Evolutionary conservation across 2,329 filamentous ascomycete genomes (phyloP).

Genomic region (Colletotrichum plurivorum): DNA sequence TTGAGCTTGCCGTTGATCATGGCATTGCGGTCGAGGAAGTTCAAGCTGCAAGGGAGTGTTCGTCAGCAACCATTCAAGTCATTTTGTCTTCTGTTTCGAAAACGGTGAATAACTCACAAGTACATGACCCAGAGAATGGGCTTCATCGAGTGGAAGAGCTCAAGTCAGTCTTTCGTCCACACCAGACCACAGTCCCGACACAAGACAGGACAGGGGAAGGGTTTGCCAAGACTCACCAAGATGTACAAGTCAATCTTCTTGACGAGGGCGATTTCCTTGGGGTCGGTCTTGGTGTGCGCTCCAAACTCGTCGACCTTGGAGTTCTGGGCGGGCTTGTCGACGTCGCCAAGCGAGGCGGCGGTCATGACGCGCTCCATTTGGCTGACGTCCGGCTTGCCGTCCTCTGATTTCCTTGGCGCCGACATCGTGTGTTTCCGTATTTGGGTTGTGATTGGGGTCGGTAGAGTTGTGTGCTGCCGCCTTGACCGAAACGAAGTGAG

Average conservation of each 20-base stretch:
- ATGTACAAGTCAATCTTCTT: constrained; percentile 52
- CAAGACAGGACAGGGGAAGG: no score
- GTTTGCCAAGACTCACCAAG: constrained; percentile 42
- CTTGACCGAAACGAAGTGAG: neutral
- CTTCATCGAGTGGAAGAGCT: constrained; percentile 40
- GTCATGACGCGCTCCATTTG: constrained; percentile 32
- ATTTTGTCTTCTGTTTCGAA: constrained; percentile 1
- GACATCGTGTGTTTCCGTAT: constrained; percentile 11
- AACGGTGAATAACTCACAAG: constrained; percentile 26
- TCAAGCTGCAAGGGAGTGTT: constrained; percentile 31
- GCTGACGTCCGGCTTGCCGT: constrained; percentile 21
- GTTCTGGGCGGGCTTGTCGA: constrained; percentile 30
- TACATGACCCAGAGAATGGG: constrained; percentile 42
- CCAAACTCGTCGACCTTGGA: constrained; percentile 52
- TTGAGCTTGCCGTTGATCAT: constrained; percentile 49
- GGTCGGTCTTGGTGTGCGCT: constrained; percentile 55
- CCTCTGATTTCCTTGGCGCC: constrained; percentile 19
- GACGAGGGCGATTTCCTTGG: constrained; percentile 53
- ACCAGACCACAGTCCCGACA: neutral
- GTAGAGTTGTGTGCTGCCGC: neutral
- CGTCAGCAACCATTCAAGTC: constrained; percentile 18
- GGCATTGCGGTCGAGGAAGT: constrained; percentile 48
- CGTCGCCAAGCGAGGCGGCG: constrained; percentile 12
- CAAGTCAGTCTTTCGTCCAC: neutral
- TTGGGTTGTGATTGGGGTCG: neutral